Evolutionary conservation across 2,329 filamentous ascomycete genomes (phyloP), one percentile per base, ranked within the genome.

Genomic region (Phyllosticta citriasiana): DNA sequence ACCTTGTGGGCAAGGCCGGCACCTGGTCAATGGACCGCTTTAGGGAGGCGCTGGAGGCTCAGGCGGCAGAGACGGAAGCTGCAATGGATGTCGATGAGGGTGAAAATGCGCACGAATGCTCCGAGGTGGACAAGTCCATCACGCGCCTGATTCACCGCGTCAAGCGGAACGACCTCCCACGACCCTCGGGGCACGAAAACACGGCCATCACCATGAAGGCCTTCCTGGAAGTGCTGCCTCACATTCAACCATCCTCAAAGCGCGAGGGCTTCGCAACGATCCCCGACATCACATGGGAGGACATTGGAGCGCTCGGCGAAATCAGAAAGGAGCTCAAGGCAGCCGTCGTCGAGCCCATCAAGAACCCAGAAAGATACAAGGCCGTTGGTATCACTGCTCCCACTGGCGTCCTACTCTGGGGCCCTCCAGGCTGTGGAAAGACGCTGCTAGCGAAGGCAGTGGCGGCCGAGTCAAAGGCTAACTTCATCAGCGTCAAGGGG

Each of bases 401-500:
- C 0, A 88, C 90, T 0, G 94, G 94, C 16, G 91, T 97, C 2
- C 81, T 99, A 0, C 88, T 99, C 60, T 99, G 93, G 91, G 94
- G 94, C 0, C 94, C 94, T 0, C 94, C 94, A 0, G 94, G 94
- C 6, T 99, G 94, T 73, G 94, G 94, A 68, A 99, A 99, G 74
- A 99, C 94, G 0, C 82, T 99, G 1, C 85, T 99, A 1, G 94
- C 94, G 19, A 97, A 97, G 76, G 94, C 94, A 3, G 91, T 97
- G 4, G 94, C 94, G 60, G 96, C 96, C 73, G 91, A 96, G 72
- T 92, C 89, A 7, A 91, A 93, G 72, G 94, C 94, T 55, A 97
- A 96, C 74, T 99, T 99, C 78, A 99, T 99, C 74, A 91, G 91
- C 58, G 91, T 99, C 75, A 97, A 97, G 74, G 94, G 94, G 0